phyloP scores from a whole-genome alignment of 805 yeast species.

The Debaryomyces prosopidis region DNA sequence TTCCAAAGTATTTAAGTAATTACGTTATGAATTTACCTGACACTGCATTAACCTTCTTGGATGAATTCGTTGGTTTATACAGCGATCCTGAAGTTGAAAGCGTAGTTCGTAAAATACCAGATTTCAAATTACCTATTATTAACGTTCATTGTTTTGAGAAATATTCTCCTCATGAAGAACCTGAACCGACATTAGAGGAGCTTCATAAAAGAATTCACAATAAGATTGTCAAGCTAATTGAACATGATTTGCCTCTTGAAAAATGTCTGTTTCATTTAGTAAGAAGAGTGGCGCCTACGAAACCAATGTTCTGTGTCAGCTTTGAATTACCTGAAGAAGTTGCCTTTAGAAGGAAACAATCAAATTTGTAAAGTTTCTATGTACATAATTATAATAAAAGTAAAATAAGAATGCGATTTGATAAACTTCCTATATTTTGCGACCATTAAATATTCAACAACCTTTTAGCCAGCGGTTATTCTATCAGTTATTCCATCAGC shows the following conservation, averaged over 20 bases:
- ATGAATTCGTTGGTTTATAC: slow-evolving; percentile 76
- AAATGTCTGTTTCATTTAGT: slow-evolving; percentile 73
- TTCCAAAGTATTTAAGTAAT: slow-evolving; percentile 63
- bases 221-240: slow-evolving; percentile 43
- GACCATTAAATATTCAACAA: neutral
- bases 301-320: slow-evolving; percentile 90
- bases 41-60: slow-evolving; percentile 79
- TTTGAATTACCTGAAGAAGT: slow-evolving; percentile 70
- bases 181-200: slow-evolving; percentile 69
- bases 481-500: neutral
- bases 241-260: slow-evolving; percentile 48
- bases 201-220: slow-evolving; percentile 66
- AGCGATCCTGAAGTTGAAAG: slow-evolving; percentile 37
- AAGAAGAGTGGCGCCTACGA: slow-evolving; percentile 93
- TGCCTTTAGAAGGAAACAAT: slow-evolving; percentile 43
- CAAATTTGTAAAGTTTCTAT: neutral
- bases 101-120: slow-evolving; percentile 36
- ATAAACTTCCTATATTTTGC: neutral
- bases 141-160: slow-evolving; percentile 95
- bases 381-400: neutral
- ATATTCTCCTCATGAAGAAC: slow-evolving; percentile 64
- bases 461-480: slow-evolving; percentile 1
- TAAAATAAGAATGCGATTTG: neutral
- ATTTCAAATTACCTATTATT: slow-evolving; percentile 66
- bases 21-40: slow-evolving; percentile 97